These are phyloP conservation scores for Penicillium sp. DNA, from an alignment of 2,329 filamentous ascomycete species.

Conservation along the genomic window DNA sequence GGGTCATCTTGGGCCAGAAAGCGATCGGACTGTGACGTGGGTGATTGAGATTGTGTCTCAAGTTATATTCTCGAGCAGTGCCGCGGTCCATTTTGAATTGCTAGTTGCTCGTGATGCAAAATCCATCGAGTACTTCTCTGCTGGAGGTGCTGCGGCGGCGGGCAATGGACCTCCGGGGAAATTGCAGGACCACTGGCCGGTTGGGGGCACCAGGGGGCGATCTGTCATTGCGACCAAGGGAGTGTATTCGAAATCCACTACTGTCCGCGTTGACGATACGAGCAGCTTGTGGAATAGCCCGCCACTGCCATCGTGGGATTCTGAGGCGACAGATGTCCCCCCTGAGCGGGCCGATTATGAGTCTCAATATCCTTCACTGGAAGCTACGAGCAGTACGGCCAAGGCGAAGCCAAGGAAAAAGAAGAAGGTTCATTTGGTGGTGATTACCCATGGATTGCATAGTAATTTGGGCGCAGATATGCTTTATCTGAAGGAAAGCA, in stretches of 20 bases:
- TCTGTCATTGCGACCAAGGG: constrained; percentile 68
- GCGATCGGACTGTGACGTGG: constrained; percentile 70
- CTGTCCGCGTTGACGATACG: constrained; percentile 82
- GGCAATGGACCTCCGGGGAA: constrained; percentile 63
- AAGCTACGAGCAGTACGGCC: background rate
- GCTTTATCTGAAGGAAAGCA: constrained; percentile 96
- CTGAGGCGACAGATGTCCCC: background rate
- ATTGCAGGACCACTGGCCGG: constrained; percentile 74
- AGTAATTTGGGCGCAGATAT: constrained; percentile 96
- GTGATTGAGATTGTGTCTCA: constrained; percentile 89
- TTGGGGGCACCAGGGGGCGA: constrained; percentile 51
- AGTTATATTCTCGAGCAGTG: constrained; percentile 88
- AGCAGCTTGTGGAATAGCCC: constrained; percentile 92
- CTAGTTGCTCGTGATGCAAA: constrained; percentile 83
- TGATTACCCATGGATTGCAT: constrained; percentile 91
- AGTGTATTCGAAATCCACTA: constrained; percentile 80
- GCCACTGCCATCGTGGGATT: constrained; percentile 61
- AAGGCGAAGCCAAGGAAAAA: constrained; percentile 30
- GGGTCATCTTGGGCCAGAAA: constrained; percentile 50
- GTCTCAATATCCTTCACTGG: background rate
- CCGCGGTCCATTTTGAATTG: constrained; percentile 84
- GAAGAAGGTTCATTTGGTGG: constrained; percentile 78
- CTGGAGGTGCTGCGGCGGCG: constrained; percentile 50
- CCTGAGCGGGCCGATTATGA: constrained; percentile 1
- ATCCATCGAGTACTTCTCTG: constrained; percentile 69